A percentile compares a stretch with the other conserved stretches of the same genome.
Evolutionary conservation across 1,284 basidiomycete species (phyloP).

Genomic region (Apiotrichum mycotoxinovorans): DNA sequence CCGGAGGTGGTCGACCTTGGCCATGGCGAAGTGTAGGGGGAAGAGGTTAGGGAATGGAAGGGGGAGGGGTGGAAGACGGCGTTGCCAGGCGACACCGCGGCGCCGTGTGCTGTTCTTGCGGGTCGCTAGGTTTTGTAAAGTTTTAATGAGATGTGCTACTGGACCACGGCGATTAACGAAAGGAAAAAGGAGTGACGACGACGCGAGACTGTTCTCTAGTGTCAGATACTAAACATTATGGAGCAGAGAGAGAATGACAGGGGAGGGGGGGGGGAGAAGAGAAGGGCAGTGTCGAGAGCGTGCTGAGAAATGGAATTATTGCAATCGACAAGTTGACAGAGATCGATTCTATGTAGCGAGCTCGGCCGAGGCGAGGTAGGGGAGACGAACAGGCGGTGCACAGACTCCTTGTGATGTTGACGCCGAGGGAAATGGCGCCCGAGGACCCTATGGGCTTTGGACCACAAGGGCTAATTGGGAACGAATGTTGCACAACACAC

Average conservation of each 20-base stretch:
- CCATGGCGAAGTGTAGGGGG: conserved; percentile 3
- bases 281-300: neutral
- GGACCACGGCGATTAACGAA: neutral
- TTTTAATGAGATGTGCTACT: neutral
- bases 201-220: neutral
- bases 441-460: neutral
- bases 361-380: neutral
- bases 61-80: neutral
- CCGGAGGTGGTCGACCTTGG: conserved; percentile 6
- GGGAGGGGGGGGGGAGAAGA: neutral
- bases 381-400: neutral
- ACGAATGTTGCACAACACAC: too few relatives aligned
- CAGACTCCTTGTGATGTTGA: neutral
- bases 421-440: neutral
- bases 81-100: neutral
- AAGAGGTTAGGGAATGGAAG: neutral
- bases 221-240: neutral
- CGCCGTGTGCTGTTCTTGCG: neutral
- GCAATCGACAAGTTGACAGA: neutral
- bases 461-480: too few relatives aligned
- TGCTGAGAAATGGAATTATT: neutral
- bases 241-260: neutral
- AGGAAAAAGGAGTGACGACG: neutral
- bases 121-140: neutral
- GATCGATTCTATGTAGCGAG: neutral